Evolutionary conservation across 2,329 filamentous ascomycete species (phyloP).

Genomic region (Fusarium napiforme): DNA sequence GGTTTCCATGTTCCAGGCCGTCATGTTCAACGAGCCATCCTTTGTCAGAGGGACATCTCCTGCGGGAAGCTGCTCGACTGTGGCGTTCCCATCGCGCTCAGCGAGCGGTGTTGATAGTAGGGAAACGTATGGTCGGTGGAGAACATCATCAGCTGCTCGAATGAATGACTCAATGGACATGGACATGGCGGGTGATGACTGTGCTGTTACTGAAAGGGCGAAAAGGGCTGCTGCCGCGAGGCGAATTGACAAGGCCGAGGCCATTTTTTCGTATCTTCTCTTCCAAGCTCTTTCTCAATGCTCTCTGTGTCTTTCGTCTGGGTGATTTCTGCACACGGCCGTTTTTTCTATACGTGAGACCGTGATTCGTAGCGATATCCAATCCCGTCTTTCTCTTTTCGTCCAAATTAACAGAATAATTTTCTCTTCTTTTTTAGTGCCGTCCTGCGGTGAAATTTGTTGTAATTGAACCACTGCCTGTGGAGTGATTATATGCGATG

Average conservation of each 20-base stretch:
- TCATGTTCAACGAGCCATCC: conserved; percentile 62
- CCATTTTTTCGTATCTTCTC: conserved; percentile 26
- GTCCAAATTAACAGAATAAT: conserved; percentile 1
- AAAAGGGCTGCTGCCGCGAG: conserved; percentile 34
- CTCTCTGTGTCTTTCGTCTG: conserved; percentile 8
- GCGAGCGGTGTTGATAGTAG: conserved; percentile 31
- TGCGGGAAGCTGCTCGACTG: conserved; percentile 29
- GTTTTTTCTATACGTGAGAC: conserved; percentile 4
- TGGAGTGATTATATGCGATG: neutral
- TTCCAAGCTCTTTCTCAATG: conserved; percentile 8
- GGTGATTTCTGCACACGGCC: conserved; percentile 1
- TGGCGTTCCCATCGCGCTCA: conserved; percentile 26
- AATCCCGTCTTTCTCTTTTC: neutral
- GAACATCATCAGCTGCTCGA: conserved; percentile 46
- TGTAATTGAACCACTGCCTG: conserved; percentile 10
- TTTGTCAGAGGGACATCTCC: conserved; percentile 51
- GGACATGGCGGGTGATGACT: conserved; percentile 7
- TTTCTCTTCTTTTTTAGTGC: conserved; percentile 4
- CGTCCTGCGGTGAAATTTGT: conserved; percentile 37
- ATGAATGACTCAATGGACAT: conserved; percentile 29
- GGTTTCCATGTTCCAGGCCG: conserved; percentile 66
- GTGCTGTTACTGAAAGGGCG: conserved; percentile 35
- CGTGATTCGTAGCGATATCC: conserved; percentile 4
- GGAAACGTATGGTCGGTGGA: conserved; percentile 45
- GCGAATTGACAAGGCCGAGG: conserved; percentile 32